Conservation (phyloP, 2,329 filamentous ascomycete species). For the Neopestalotiopsis sp. region DNA sequence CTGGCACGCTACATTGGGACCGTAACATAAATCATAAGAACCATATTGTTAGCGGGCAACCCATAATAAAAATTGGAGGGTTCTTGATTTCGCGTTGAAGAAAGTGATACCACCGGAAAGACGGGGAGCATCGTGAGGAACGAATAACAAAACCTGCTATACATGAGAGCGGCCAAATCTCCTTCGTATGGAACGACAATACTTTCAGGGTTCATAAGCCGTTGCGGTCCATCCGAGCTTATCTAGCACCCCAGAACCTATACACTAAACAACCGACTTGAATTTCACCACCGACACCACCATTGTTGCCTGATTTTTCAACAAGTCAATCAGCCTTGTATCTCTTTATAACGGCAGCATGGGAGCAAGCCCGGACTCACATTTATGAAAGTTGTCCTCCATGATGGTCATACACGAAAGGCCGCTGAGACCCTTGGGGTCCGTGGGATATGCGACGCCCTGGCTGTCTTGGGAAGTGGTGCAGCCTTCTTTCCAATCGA, state of each 20-base stretch:
- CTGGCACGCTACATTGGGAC: too few relatives aligned
- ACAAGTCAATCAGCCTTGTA: neutral
- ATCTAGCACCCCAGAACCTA: neutral
- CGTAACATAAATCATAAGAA: too few relatives aligned
- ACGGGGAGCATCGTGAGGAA: too few relatives aligned
- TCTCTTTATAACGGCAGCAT: neutral
- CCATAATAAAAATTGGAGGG: too few relatives aligned
- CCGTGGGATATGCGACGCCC: neutral
- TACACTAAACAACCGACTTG: neutral
- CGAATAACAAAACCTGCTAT: too few relatives aligned
- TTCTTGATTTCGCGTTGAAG: too few relatives aligned
- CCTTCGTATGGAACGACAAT: neutral
- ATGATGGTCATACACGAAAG: neutral
- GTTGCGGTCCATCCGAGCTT: neutral
- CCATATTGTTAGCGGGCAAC: too few relatives aligned
- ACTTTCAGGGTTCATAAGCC: neutral
- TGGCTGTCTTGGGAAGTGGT: neutral
- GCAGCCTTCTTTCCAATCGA: neutral
- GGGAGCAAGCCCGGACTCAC: neutral
- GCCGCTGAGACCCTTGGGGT: neutral
- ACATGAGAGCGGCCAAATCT: neutral
- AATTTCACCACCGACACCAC: neutral
- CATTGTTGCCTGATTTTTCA: neutral
- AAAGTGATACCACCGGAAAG: too few relatives aligned
- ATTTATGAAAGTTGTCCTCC: neutral